Base-by-base conservation (phyloP, 139 green algal genomes). In the Chlorella sp. region DNA sequence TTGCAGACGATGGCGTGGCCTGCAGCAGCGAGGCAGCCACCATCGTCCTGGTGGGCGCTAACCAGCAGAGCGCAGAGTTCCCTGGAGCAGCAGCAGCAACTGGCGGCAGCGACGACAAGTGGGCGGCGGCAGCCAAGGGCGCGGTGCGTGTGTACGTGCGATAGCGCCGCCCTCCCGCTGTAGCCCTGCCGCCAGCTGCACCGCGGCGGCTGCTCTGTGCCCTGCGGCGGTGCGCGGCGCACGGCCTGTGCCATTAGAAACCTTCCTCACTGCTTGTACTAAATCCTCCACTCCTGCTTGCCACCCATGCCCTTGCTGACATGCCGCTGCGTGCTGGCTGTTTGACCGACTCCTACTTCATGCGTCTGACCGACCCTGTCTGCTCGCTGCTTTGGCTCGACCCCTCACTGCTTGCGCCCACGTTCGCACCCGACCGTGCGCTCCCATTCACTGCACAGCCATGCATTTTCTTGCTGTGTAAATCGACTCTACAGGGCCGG, bases 21-120 rank as follows among this genome's bases (percentile, higher is more conserved):
- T 92, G 30, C 89, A 76, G 88, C 16, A 88, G 86, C 1, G 89
- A 93, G 17, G 88, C 73, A 38, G 86, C 93, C 62, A 74, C 74
- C 16, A 85, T 93, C 4, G 84, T 94, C 13, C 92, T 96, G 89
- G 83, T 89, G 89, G 26, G 87, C 38, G 3, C 79, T 84, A 38
- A 70, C 55, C 63, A 69, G 63, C 67, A 67, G 70, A 74, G 56
- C 38, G 16, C 41, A 6, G 51, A 68, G 36, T 81, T 81, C n/a
- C 25, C 36, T 21, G 39, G n/a, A 9, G 38, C 70, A 4, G 71
- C 55, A 70, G 74, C 32, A 70, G 55, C 74, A 81, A 56, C 74
- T 3, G 39, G 39, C 41, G 25, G 39, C 70, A 25, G 70, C 39
- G 26, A 47, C 9, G 39, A 15, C 41, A 47, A 78, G 17, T 87